Percentiles rank a stretch among this genome's conserved stretches.
Evolutionary conservation across 2,329 filamentous ascomycete genomes (phyloP).

Genomic region (Fusarium scirpi): DNA sequence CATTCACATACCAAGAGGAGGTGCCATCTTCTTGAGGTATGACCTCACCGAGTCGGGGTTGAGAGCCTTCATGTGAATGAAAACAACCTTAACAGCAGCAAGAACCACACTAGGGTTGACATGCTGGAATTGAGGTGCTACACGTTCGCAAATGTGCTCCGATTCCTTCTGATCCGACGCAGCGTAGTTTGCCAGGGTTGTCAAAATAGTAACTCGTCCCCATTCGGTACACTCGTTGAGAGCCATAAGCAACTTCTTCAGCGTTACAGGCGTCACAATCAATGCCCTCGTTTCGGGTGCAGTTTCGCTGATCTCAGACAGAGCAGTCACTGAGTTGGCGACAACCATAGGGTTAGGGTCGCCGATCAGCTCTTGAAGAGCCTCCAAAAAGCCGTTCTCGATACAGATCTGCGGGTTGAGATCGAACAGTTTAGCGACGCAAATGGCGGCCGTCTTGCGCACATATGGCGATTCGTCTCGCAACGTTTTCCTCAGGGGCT

Average conservation of each 20-base stretch:
- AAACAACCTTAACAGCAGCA: constrained; percentile 97
- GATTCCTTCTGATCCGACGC: constrained; percentile 92
- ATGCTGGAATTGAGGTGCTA: constrained; percentile 97
- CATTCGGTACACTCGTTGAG: constrained; percentile 99
- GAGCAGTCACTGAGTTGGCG: constrained; percentile 93
- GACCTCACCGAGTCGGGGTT: constrained; percentile 82
- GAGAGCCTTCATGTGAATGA: constrained; percentile 92
- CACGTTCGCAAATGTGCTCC: constrained; percentile 97
- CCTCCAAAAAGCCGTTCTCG: constrained; percentile 96
- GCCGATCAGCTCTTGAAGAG: constrained; percentile 92
- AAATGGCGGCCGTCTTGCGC: constrained; percentile 96
- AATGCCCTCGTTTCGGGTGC: constrained; percentile 92
- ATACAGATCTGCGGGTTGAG: constrained; percentile 92
- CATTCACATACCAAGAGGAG: constrained; percentile 79
- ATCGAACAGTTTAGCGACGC: constrained; percentile 97
- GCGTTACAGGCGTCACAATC: constrained; percentile 80
- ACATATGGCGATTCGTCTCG: constrained; percentile 98
- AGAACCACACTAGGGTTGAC: constrained; percentile 97
- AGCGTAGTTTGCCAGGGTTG: constrained; percentile 88
- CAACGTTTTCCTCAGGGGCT: constrained; percentile 93
- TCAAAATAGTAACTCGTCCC: constrained; percentile 93
- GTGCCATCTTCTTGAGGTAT: constrained; percentile 98
- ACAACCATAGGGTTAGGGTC: constrained; percentile 99
- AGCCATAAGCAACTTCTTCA: constrained; percentile 97
- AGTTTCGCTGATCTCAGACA: constrained; percentile 90